Evolutionary conservation across 1,284 basidiomycete species (phyloP), one percentile per base, ranked within the genome.

Genomic region (Singerocomus rubriflavus): DNA sequence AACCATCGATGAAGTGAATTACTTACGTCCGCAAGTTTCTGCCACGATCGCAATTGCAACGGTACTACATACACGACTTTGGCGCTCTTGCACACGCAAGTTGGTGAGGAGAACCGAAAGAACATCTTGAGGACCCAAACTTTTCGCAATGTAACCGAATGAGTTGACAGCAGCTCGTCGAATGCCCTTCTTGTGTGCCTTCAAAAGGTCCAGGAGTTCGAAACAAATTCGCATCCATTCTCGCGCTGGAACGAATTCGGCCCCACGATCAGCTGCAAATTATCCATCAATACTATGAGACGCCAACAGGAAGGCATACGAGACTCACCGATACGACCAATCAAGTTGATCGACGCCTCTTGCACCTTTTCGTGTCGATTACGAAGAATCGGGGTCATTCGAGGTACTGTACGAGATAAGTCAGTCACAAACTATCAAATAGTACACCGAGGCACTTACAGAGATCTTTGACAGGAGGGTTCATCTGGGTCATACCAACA

Each of bases 221-320:
- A 99, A 99, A 69, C 97, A 99, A 70, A 99, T 99, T 65, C 97
- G 88, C 97, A 99, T 99, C 96, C 96, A 99, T 73, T 99, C 97
- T 65, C 96, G 85, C 21, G 97, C 96, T 27, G 94, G 94, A 0
- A 99, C 97, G 56, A 93, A 98, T 72, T 99, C 97, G 35, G 97
- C 93, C 53, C 97, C 97, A 68, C 97, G 93, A 84, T 99, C 97
- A 53, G 97, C 95, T 85, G 52, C 52, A 36, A 36, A 51, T 47
- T 21, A 54, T 7, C 39, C n/a, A 1, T 65, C 31, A 52, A 46
- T 61, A 43, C 55, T 17, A 7, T 9, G 32, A 21, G 39, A 43
- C 16, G 35, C 35, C 16, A 6, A 50, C 37, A 29, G 13, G 40
- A 29, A 45, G 13, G 42, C 33, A 2, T 8, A 40, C 12, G 4